phyloP scores from a whole-genome alignment of 2,329 filamentous ascomycete species.

The Alternaria incomplexa region DNA sequence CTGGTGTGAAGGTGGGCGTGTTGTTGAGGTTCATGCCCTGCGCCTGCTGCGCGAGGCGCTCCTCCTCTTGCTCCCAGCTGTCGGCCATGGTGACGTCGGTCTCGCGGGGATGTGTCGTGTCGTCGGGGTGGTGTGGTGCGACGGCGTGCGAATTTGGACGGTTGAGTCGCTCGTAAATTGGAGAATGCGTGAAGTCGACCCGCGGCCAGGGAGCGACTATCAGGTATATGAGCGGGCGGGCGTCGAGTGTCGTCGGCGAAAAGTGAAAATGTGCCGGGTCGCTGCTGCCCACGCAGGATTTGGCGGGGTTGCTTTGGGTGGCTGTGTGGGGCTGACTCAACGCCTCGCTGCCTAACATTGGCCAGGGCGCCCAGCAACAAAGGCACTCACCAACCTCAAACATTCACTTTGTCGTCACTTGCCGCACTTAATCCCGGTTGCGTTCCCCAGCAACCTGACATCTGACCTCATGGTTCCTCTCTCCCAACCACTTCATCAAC shows the following conservation, averaged over 20 bases:
- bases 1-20: constrained; percentile 17
- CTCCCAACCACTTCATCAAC: background rate
- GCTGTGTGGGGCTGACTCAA: constrained; percentile 25
- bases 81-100: constrained; percentile 70
- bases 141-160: background rate
- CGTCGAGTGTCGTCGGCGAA: constrained; percentile 21
- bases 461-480: constrained; percentile 4
- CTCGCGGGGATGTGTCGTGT: constrained; percentile 4
- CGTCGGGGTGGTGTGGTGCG: constrained; percentile 8
- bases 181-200: background rate
- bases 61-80: constrained; percentile 94
- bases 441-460: background rate
- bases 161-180: background rate
- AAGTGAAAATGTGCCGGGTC: constrained; percentile 28
- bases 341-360: constrained; percentile 32
- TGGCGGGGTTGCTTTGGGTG: constrained; percentile 25
- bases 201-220: constrained; percentile 11
- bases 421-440: background rate
- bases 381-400: constrained; percentile 19
- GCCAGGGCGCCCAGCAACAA: constrained; percentile 23
- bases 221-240: constrained; percentile 3
- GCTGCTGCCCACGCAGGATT: constrained; percentile 27
- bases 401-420: background rate
- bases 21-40: constrained; percentile 44
- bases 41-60: constrained; percentile 73